These are phyloP conservation scores for Plasmodium gallinaceum DNA, from an alignment of 169 alveolate genomes.

Conservation along the genomic window DNA sequence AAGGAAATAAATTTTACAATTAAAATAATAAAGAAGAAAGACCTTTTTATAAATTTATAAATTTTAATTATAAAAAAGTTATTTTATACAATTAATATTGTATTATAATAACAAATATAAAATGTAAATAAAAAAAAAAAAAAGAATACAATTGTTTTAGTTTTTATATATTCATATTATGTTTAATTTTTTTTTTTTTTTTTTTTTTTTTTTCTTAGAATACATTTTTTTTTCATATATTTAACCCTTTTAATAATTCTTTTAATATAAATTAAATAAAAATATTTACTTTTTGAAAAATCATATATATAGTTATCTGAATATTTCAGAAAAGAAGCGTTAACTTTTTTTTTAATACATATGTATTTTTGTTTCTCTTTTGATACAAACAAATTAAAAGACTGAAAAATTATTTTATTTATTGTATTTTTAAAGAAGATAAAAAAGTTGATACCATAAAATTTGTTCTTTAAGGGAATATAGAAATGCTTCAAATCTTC, in stretches of 20 bases:
- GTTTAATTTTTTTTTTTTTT: not conserved
- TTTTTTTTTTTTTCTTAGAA: not conserved
- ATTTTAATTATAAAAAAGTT: too few relatives aligned
- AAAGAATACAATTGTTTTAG: too few relatives aligned
- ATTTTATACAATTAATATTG: too few relatives aligned
- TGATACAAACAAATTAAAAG: constrained; percentile 35
- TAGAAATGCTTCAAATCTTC: too few relatives aligned
- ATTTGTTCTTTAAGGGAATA: not conserved
- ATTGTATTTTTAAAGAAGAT: constrained; percentile 39
- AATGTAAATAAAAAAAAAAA: too few relatives aligned
- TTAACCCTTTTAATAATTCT: constrained; percentile 8
- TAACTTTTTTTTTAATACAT: constrained; percentile 4
- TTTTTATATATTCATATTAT: not conserved
- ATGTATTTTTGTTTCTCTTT: constrained; percentile 15
- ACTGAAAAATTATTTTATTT: constrained; percentile 44
- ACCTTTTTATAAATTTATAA: too few relatives aligned
- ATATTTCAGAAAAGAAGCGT: constrained; percentile 18
- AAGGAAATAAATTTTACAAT: too few relatives aligned
- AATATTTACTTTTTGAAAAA: constrained; percentile 59
- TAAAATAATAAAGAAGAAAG: too few relatives aligned
- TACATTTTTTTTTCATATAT: too few relatives aligned
- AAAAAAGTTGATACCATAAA: constrained; percentile 26
- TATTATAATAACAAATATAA: too few relatives aligned
- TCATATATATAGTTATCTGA: constrained; percentile 37
- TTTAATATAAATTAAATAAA: constrained; percentile 47